phyloP scores from a whole-genome alignment of 2,329 filamentous ascomycete species.

The Aspergillus cejpii region DNA sequence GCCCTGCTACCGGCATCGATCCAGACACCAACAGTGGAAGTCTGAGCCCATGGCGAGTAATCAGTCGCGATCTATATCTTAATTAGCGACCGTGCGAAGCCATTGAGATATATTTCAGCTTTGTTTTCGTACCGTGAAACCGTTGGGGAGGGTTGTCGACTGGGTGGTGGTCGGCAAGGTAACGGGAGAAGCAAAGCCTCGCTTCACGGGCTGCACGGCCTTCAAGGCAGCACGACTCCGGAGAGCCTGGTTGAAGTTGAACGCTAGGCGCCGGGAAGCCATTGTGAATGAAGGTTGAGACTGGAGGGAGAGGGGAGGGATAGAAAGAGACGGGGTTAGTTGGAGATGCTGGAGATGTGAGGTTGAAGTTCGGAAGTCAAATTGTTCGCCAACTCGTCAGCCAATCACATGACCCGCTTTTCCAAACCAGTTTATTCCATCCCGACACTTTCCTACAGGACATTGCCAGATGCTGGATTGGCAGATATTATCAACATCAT shows the following conservation, averaged over 20 bases:
- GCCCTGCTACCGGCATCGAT: conserved; percentile 97
- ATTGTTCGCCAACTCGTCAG: conserved; percentile 38
- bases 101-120: conserved; percentile 12
- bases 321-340: conserved; percentile 24
- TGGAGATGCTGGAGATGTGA: conserved; percentile 32
- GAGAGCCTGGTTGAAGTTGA: conserved; percentile 86
- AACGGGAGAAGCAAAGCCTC: conserved; percentile 86
- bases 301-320: conserved; percentile 48
- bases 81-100: conserved; percentile 26
- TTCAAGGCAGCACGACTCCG: conserved; percentile 80
- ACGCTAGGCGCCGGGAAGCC: conserved; percentile 95
- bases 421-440: conserved; percentile 32
- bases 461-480: background rate
- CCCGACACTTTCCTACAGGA: conserved; percentile 31
- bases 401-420: conserved; percentile 43
- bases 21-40: conserved; percentile 96
- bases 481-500: background rate
- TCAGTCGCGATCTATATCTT: conserved; percentile 82
- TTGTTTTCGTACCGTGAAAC: conserved; percentile 68
- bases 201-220: conserved; percentile 67
- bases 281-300: conserved; percentile 51
- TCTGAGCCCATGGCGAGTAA: conserved; percentile 96
- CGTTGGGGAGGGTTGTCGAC: conserved; percentile 94
- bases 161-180: conserved; percentile 69
- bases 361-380: conserved; percentile 42